Evolutionary conservation across 2,329 filamentous ascomycete genomes (phyloP).

Genomic region (Paecilomyces fulvus): DNA sequence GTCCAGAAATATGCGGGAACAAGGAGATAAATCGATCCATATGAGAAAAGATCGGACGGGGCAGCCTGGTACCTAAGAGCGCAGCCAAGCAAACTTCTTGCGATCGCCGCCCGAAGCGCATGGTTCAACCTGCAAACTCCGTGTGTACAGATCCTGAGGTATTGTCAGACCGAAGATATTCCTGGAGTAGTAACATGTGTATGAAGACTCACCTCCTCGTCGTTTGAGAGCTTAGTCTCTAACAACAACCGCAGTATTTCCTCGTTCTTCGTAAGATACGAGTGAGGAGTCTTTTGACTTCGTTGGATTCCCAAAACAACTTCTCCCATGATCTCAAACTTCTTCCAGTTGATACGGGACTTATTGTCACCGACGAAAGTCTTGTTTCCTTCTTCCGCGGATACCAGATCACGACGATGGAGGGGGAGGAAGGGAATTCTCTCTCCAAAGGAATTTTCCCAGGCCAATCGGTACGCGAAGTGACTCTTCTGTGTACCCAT

Average conservation of each 20-base stretch:
- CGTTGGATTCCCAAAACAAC: constrained; percentile 84
- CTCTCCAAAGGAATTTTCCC: constrained; percentile 87
- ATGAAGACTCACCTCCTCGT: constrained; percentile 67
- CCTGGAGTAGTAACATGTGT: neutral
- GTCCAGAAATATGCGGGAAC: neutral
- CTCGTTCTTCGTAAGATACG: constrained; percentile 61
- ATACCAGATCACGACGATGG: constrained; percentile 80
- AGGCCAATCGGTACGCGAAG: constrained; percentile 90
- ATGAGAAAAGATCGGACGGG: neutral
- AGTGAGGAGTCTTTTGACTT: constrained; percentile 79
- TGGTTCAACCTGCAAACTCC: constrained; percentile 48
- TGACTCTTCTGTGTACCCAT: constrained; percentile 92
- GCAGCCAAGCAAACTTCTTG: constrained; percentile 32
- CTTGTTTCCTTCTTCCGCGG: constrained; percentile 82
- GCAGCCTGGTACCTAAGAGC: neutral
- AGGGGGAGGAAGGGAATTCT: constrained; percentile 90
- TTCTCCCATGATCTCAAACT: constrained; percentile 93
- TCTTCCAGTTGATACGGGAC: constrained; percentile 90
- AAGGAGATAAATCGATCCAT: neutral
- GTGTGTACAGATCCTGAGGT: constrained; percentile 49
- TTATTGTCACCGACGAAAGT: constrained; percentile 71
- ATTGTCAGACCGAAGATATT: constrained; percentile 1
- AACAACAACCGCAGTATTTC: constrained; percentile 66
- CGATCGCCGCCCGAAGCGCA: constrained; percentile 29
- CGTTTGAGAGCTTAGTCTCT: constrained; percentile 70